Evolutionary conservation across 140 eudicot species (phyloP), one percentile per base, ranked within the genome.

Genomic region (Flaveria floridana): DNA sequence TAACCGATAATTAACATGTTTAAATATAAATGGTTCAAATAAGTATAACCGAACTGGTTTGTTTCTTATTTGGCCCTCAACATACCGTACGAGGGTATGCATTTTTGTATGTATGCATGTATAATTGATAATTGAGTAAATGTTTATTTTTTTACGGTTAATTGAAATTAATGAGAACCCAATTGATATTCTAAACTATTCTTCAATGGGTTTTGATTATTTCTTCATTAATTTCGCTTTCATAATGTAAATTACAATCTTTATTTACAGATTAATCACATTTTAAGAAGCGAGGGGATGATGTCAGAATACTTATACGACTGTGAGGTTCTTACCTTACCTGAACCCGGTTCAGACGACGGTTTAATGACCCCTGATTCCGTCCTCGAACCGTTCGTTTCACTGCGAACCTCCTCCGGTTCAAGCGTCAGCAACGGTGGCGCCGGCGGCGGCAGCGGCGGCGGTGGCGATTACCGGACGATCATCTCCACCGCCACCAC

Each of bases 331-430:
- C 80, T 90, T 2, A 78, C 81, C 0, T 30, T 88, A 57, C 85
- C 90, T 2, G 88, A 90, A 82, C 84, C 79, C 57, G 89, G 85
- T 76, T 62, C 65, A 0, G 89, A 90, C 2, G 97, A 88, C 57
- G 87, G 86, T 1, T 80, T 76, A 59, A 76, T 80, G 87, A 89
- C 96, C 1, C 87, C 94, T 0, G 97, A 87, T 58, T 78, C 96
- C 46, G 88, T 91, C 6, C 87, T 89, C 7, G 97, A 89, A 47
- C 87, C 83, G 44, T 50, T 82, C 73, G 79, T 76, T 56, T 80
- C 89, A 9, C 44, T 81, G 0, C 12, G 82, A 56, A 83, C 92
- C 4, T 84, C 86, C 12, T 85, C 97, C 48, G 86, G 86, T n/a
- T 85, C 93, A 6, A 80, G 88, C 39, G 78, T 80, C 16, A 79